Conservation (phyloP, 495 filamentous ascomycete genomes). For the Podospora comata region DNA sequence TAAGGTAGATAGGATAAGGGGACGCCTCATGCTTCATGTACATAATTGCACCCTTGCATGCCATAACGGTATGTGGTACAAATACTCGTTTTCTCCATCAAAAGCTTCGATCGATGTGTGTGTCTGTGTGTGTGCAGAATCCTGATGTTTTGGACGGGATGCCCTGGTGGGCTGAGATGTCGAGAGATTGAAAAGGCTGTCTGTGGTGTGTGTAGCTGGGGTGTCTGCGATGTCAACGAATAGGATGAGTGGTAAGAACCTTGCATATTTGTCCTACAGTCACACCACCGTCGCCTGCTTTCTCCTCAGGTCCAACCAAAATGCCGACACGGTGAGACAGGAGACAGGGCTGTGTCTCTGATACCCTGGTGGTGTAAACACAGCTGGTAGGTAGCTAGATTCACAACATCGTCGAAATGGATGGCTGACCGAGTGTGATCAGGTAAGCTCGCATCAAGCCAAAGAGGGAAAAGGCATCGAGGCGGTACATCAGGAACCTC, state of each 20-base stretch:
- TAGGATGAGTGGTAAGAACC: neutral
- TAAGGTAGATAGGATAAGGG: conserved; percentile 3
- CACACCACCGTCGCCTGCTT: neutral
- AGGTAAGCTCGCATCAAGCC: too few relatives aligned
- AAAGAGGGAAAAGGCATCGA: too few relatives aligned
- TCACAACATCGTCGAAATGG: too few relatives aligned
- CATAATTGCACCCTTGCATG: neutral
- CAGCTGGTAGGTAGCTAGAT: too few relatives aligned
- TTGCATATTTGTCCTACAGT: neutral
- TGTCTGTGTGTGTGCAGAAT: too few relatives aligned
- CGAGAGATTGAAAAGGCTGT: too few relatives aligned
- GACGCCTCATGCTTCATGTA: neutral
- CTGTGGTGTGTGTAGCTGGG: too few relatives aligned
- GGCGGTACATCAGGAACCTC: too few relatives aligned
- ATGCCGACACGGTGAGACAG: neutral
- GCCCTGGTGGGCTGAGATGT: too few relatives aligned
- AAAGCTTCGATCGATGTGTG: neutral
- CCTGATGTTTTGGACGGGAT: too few relatives aligned
- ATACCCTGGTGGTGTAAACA: neutral
- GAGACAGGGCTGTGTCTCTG: neutral
- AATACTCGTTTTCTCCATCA: neutral
- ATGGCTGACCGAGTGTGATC: too few relatives aligned
- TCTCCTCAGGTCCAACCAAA: neutral
- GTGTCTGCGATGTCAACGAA: neutral
- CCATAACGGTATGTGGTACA: neutral